Evolutionary conservation across 192 early-diverging fungal species (phyloP).

Genomic region (Phlyctochytrium arcticum): DNA sequence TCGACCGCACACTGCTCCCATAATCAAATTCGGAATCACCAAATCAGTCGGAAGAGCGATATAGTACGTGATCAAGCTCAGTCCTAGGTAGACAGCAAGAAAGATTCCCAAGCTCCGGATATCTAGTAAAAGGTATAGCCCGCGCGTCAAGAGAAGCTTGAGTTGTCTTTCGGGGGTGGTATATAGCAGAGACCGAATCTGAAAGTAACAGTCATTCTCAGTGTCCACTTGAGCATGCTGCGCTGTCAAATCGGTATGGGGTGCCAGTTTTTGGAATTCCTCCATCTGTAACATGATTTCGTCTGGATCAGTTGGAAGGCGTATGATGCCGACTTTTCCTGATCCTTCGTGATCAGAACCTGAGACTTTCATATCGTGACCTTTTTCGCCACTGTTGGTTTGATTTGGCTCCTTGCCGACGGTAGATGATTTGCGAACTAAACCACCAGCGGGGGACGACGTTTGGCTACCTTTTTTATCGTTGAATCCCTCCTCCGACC

Average conservation of each 20-base stretch:
- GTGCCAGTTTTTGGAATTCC: not conserved
- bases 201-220: constrained; percentile 29
- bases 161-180: constrained; percentile 34
- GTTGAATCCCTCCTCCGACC: too few species aligned
- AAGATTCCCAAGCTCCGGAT: constrained; percentile 26
- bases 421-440: too few species aligned
- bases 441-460: too few species aligned
- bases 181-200: constrained; percentile 27
- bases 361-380: too few species aligned
- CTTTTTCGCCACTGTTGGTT: too few species aligned
- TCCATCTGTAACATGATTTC: too few species aligned
- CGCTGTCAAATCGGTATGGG: not conserved
- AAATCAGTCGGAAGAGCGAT: constrained; percentile 38
- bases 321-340: too few species aligned
- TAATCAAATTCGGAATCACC: constrained; percentile 40
- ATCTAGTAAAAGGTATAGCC: constrained; percentile 23
- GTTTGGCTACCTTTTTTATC: too few species aligned
- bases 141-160: constrained; percentile 28
- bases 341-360: too few species aligned
- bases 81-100: constrained; percentile 23
- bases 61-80: constrained; percentile 32
- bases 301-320: too few species aligned
- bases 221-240: constrained; percentile 2
- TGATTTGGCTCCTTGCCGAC: too few species aligned
- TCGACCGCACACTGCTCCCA: constrained; percentile 32